Conservation (phyloP, 2,329 filamentous ascomycete genomes). For the Neofusicoccum sp. region DNA sequence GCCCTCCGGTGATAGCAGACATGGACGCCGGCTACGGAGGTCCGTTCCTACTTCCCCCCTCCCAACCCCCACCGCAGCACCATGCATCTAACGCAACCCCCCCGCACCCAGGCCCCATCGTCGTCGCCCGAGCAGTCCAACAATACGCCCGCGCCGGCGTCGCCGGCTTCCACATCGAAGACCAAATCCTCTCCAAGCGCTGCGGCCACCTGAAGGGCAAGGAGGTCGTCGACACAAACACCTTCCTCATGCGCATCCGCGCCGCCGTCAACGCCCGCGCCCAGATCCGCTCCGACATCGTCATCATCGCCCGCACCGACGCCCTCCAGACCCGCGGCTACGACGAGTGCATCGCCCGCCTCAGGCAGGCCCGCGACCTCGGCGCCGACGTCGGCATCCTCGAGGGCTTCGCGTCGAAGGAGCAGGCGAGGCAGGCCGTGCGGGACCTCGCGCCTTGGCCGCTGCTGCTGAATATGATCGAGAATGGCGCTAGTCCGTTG, state of each 20-base stretch:
- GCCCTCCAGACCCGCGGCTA: conserved; percentile 58
- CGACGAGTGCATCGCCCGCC: conserved; percentile 53
- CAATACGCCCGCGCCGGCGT: conserved; percentile 56
- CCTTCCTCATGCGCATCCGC: conserved; percentile 54
- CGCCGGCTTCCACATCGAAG: conserved; percentile 61
- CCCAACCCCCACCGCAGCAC: too few relatives aligned
- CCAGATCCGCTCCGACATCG: conserved; percentile 54
- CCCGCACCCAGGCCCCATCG: conserved; percentile 33
- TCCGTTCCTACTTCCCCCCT: too few relatives aligned
- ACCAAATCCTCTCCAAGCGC: conserved; percentile 63
- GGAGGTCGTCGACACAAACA: conserved; percentile 53
- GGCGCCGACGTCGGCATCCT: conserved; percentile 62
- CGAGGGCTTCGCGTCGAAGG: conserved; percentile 55
- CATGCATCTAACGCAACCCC: too few relatives aligned
- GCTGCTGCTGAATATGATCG: conserved; percentile 58
- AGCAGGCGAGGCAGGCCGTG: conserved; percentile 51
- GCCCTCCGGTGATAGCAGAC: conserved; percentile 60
- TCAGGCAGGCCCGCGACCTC: conserved; percentile 51
- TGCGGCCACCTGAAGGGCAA: conserved; percentile 65
- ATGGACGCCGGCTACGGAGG: too few relatives aligned
- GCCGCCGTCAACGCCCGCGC: conserved; percentile 54
- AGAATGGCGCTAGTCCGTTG: conserved; percentile 55
- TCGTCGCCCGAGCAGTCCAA: conserved; percentile 42
- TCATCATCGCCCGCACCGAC: conserved; percentile 65
- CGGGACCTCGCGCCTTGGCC: conserved; percentile 50